Evolutionary conservation across 305 asterid species (phyloP).

Genomic region (Fraxinus sp.): DNA sequence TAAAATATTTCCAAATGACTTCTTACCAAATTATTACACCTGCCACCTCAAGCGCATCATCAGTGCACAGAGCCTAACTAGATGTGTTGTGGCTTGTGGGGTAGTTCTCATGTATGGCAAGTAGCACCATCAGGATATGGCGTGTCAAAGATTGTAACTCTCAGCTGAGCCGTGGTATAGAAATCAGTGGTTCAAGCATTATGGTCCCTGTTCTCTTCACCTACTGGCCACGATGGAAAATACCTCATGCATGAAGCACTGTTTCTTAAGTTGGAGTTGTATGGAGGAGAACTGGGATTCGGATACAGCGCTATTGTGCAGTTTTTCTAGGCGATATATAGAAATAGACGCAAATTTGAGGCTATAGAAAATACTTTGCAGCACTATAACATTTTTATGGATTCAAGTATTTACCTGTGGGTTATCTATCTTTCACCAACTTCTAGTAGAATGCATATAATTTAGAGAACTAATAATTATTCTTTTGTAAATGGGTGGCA

Average conservation of each 20-base stretch:
- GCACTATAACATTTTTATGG: background rate
- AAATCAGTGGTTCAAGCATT: background rate
- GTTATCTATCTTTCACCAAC: background rate
- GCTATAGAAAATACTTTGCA: background rate
- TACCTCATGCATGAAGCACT: background rate
- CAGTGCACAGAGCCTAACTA: background rate
- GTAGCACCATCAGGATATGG: background rate
- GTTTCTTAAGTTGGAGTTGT: background rate
- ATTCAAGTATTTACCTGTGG: background rate
- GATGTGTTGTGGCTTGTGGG: background rate
- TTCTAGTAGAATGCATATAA: background rate
- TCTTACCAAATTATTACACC: background rate
- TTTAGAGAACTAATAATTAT: background rate
- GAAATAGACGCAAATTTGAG: background rate
- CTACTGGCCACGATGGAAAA: background rate
- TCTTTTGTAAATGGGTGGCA: conserved; percentile 6
- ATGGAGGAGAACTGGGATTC: background rate
- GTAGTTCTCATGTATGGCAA: background rate
- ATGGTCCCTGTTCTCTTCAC: background rate
- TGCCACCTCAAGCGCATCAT: background rate
- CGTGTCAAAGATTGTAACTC: background rate
- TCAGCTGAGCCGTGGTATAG: background rate
- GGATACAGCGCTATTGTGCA: background rate
- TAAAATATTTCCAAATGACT: background rate
- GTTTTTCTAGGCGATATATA: background rate